Evolutionary conservation across 257 asterid genomes (phyloP).

Genomic region (Ligustrum vulgare): DNA sequence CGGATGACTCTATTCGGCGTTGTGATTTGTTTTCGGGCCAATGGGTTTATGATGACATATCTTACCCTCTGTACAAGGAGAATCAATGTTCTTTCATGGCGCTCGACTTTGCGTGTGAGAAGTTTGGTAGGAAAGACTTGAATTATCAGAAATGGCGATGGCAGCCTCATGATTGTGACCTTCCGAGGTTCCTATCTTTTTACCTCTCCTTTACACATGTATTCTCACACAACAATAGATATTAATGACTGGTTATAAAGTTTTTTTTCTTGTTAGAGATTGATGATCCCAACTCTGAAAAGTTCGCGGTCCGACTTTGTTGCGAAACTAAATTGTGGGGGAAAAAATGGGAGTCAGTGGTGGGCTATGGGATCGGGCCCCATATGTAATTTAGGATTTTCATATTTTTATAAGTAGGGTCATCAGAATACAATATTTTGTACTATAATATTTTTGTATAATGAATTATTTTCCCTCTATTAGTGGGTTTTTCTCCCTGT

Average conservation of each 20-base stretch:
- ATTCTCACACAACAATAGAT: neutral
- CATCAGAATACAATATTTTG: no score
- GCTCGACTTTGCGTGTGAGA: constrained; percentile 45
- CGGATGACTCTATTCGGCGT: neutral
- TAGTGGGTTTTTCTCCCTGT: no score
- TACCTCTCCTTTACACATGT: neutral
- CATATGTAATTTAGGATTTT: no score
- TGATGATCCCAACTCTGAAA: no score
- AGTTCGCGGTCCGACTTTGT: no score
- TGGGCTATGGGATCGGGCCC: no score
- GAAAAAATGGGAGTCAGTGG: no score
- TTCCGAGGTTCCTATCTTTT: constrained; percentile 38
- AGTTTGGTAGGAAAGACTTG: constrained; percentile 31
- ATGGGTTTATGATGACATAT: constrained; percentile 36
- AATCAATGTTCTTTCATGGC: constrained; percentile 35
- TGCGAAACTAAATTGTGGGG: no score
- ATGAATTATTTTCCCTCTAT: no score
- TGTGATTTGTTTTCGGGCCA: constrained; percentile 37
- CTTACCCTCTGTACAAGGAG: constrained; percentile 36
- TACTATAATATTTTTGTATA: no score
- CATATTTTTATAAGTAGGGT: no score
- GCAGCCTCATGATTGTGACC: constrained; percentile 38
- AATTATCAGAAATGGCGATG: constrained; percentile 39
- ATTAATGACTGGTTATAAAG: neutral
- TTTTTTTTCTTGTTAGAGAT: neutral